Evolutionary conservation across 768 basidiomycete genomes (phyloP).

Genomic region (Mycena pura): DNA sequence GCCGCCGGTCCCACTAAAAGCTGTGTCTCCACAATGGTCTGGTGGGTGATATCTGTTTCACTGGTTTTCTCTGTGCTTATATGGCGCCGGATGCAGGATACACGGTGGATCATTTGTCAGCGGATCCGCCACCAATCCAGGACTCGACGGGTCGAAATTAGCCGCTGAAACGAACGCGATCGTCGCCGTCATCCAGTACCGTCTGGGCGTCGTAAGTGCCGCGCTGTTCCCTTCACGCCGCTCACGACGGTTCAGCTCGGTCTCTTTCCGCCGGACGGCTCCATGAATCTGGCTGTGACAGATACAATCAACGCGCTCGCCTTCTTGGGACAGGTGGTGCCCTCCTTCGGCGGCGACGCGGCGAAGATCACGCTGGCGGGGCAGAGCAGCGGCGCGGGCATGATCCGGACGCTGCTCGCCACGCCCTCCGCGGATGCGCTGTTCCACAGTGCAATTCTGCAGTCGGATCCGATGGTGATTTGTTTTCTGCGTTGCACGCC

Average conservation of each 20-base stretch:
- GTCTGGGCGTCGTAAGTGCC: slow-evolving; percentile 73
- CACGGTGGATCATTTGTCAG: slow-evolving; percentile 84
- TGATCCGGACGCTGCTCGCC: slow-evolving; percentile 80
- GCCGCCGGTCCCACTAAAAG: slow-evolving; percentile 35
- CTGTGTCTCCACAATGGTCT: slow-evolving; percentile 59
- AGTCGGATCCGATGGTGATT: slow-evolving; percentile 87
- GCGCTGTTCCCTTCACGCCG: not conserved
- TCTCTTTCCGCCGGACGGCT: slow-evolving; percentile 72
- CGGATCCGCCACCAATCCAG: slow-evolving; percentile 74
- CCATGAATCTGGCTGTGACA: slow-evolving; percentile 72
- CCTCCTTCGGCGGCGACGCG: slow-evolving; percentile 69
- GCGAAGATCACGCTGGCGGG: slow-evolving; percentile 78
- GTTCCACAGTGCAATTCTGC: slow-evolving; percentile 80
- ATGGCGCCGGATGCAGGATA: slow-evolving; percentile 48
- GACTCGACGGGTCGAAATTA: slow-evolving; percentile 80
- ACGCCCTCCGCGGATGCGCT: slow-evolving; percentile 70
- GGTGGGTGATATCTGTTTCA: slow-evolving; percentile 32
- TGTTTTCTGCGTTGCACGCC: not conserved
- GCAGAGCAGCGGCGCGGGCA: slow-evolving; percentile 80
- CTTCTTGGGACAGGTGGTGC: slow-evolving; percentile 64
- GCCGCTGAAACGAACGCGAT: slow-evolving; percentile 75
- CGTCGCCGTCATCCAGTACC: slow-evolving; percentile 84
- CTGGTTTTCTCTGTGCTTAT: not conserved
- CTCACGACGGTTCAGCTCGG: slow-evolving; percentile 58
- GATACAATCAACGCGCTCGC: slow-evolving; percentile 70